A percentile compares a stretch with the other conserved stretches of the same genome.
Evolutionary conservation across 192 early-diverging fungal genomes (phyloP).

Genomic region (Diversispora eburnea): DNA sequence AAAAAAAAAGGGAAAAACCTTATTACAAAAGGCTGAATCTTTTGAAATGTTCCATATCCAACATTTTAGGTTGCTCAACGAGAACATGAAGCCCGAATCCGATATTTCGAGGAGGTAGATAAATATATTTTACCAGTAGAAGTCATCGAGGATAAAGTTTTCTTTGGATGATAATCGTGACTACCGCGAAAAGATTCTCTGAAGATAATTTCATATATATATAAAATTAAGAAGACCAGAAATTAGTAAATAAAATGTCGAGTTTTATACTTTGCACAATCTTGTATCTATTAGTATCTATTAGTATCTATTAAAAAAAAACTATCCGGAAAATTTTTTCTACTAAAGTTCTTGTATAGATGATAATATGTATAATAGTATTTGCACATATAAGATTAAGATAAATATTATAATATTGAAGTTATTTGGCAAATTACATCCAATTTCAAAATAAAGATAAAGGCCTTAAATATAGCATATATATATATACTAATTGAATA

Average conservation of each 20-base stretch:
- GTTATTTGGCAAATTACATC: slow-evolving; percentile 1
- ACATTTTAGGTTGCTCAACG: neutral
- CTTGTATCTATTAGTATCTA: too few relatives aligned
- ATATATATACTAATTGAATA: neutral
- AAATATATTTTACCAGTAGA: slow-evolving; percentile 13
- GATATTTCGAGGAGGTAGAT: slow-evolving; percentile 18
- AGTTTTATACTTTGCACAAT: too few relatives aligned
- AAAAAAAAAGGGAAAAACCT: neutral
- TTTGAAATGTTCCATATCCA: neutral
- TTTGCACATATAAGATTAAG: neutral
- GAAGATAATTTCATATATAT: neutral
- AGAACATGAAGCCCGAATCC: slow-evolving; percentile 5
- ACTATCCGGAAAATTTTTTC: too few relatives aligned
- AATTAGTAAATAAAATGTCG: too few relatives aligned
- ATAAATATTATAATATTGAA: neutral
- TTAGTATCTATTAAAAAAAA: too few relatives aligned
- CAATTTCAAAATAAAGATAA: neutral
- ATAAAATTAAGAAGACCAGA: too few relatives aligned
- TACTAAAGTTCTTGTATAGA: too few relatives aligned
- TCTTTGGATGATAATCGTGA: neutral
- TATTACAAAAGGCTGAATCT: neutral
- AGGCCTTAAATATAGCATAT: neutral
- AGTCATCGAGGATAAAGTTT: neutral
- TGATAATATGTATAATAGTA: neutral
- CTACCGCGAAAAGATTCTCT: neutral